Base-by-base conservation (phyloP, 345 rosid species). In the Raphanus raphanistrum region DNA sequence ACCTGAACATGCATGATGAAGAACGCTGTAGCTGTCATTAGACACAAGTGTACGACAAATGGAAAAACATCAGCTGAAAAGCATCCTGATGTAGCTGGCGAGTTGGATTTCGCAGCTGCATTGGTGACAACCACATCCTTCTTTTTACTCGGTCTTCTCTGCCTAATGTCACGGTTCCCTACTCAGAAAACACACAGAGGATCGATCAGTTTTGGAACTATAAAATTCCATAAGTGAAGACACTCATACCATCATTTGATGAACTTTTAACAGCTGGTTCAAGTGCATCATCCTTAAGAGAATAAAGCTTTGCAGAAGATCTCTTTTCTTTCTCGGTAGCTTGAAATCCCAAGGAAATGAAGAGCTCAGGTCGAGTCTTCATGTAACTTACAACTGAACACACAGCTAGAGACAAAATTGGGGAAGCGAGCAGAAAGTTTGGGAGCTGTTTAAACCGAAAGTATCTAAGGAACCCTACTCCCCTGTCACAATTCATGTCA, bases 1-100 rank as follows among this genome's bases (percentile, higher is more conserved):
- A 88, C 98, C 98, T 92, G 98, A 57, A 90, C 98, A 69, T 94
- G 97, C 97, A 91, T 90, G 80, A 92, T 77, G 60, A 92, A 88
- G 76, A 94, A 87, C 16, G 96, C 89, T 4, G 94, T 91, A 74
- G 85, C 86, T 77, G 82, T 84, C 98, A 90, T 84, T 83, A 95
- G 76, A 57, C 88, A 85, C 83, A 88, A 55, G 79, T 90, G 97
- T 63, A 89, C 75, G 27, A 86, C 80, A 79, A 90, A 91, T 12
- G 97, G 97, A 26, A 92, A 84, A 25, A 86, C 79, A 60, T 74
- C 81, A 70, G 86, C 79, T 67, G 90, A 85, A 60, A 83, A 71
- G 73, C 75, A 84, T 71, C 87, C 82, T 35, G 78, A 67, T 62
- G 79, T 84, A 45, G 71, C 77, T 4, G 79, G 50, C n/a, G 78